Conservation (phyloP, 192 early-diverging fungal genomes). For the Allomyces macrogynus region DNA sequence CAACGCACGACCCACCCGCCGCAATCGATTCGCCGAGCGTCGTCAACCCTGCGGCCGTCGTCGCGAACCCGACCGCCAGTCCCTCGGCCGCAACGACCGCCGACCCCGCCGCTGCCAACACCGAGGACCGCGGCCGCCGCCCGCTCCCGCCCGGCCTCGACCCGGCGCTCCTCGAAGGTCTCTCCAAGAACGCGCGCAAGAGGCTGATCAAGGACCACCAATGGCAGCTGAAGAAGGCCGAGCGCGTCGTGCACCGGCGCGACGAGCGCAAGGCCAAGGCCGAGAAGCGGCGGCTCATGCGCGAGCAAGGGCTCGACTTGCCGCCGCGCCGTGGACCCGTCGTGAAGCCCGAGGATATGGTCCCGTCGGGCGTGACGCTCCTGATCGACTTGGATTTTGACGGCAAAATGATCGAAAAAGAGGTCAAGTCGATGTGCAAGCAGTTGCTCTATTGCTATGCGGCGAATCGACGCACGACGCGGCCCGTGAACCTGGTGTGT, state of each 20-base stretch:
- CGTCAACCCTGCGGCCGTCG: no score
- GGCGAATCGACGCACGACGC: slow-evolving; percentile 30
- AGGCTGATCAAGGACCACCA: slow-evolving; percentile 38
- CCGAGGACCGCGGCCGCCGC: no score
- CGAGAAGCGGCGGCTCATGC: slow-evolving; percentile 23
- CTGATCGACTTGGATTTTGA: slow-evolving; percentile 63
- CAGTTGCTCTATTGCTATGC: slow-evolving; percentile 61
- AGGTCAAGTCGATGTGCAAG: slow-evolving; percentile 42
- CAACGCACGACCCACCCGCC: no score
- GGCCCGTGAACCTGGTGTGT: slow-evolving; percentile 31
- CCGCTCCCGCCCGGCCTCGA: slow-evolving; percentile 3
- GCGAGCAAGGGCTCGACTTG: slow-evolving; percentile 3
- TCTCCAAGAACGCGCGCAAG: slow-evolving; percentile 59
- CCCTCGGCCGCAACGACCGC: no score
- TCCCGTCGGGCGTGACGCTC: slow-evolving; percentile 27
- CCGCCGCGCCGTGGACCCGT: neutral
- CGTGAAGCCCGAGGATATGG: neutral
- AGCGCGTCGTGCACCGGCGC: slow-evolving; percentile 21
- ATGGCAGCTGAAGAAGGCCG: slow-evolving; percentile 22
- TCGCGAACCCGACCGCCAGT: no score
- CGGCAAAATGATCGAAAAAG: slow-evolving; percentile 14
- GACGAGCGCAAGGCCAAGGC: slow-evolving; percentile 24
- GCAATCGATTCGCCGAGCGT: no score
- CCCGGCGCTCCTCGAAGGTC: slow-evolving; percentile 16
- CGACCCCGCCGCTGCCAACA: no score